Evolutionary conservation across 192 early-diverging fungal genomes (phyloP).

Genomic region (Spizellomyces sp.): DNA sequence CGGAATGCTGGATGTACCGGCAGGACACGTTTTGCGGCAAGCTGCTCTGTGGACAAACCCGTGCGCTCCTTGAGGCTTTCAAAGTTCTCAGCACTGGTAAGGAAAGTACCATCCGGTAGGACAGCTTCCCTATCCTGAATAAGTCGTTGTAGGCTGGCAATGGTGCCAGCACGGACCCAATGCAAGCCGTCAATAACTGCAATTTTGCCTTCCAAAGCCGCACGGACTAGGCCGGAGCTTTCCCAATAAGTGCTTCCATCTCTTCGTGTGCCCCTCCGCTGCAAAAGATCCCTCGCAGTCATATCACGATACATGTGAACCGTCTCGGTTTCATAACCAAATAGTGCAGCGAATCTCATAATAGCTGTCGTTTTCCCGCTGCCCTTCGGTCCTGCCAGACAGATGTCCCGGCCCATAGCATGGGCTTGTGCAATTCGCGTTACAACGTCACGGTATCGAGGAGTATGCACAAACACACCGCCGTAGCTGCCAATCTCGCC

Average conservation of each 20-base stretch:
- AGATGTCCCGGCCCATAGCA: slow-evolving; percentile 55
- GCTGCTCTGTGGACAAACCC: slow-evolving; percentile 49
- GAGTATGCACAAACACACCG: slow-evolving; percentile 28
- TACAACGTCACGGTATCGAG: slow-evolving; percentile 28
- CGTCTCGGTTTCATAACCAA: slow-evolving; percentile 68
- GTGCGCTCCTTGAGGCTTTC: slow-evolving; percentile 51
- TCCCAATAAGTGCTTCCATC: slow-evolving; percentile 79
- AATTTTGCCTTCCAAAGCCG: slow-evolving; percentile 69
- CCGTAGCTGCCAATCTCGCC: slow-evolving; percentile 12
- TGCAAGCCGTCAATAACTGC: slow-evolving; percentile 78
- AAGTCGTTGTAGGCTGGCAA: slow-evolving; percentile 67
- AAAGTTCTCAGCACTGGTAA: slow-evolving; percentile 59
- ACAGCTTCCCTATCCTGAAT: slow-evolving; percentile 68
- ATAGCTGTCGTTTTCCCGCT: slow-evolving; percentile 73
- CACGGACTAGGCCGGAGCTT: slow-evolving; percentile 70
- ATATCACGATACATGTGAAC: slow-evolving; percentile 79
- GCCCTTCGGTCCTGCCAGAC: slow-evolving; percentile 72
- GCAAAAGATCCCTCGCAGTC: slow-evolving; percentile 77
- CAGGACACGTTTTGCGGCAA: slow-evolving; percentile 52
- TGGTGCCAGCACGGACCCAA: slow-evolving; percentile 67
- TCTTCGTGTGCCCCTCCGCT: slow-evolving; percentile 69
- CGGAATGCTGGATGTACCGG: slow-evolving; percentile 75
- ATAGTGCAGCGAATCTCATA: slow-evolving; percentile 55
- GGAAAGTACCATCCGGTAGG: slow-evolving; percentile 67
- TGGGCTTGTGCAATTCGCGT: slow-evolving; percentile 41